A percentile compares a stretch with the other conserved stretches of the same genome.
Conservation (phyloP, 2,329 filamentous ascomycete genomes). For the Phyllosticta paracitricarpa region DNA sequence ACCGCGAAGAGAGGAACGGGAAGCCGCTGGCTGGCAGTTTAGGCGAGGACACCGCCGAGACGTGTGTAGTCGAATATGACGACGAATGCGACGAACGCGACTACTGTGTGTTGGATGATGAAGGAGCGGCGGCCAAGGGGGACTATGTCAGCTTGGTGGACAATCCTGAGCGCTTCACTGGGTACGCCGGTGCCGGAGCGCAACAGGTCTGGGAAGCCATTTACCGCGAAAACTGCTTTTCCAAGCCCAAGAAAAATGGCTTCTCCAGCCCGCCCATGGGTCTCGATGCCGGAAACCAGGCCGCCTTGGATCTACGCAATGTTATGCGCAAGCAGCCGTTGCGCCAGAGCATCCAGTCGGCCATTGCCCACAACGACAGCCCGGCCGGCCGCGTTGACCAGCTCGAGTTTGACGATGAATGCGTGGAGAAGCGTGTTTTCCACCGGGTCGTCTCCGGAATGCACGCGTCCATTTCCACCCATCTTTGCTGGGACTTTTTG, state of each 20-base stretch:
- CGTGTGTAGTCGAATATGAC: conserved; percentile 93
- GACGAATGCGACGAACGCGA: conserved; percentile 95
- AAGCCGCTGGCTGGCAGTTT: conserved; percentile 72
- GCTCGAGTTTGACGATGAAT: conserved; percentile 79
- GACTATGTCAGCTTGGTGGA: conserved; percentile 92
- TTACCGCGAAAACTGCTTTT: conserved; percentile 95
- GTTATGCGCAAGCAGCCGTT: conserved; percentile 52
- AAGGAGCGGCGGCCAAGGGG: conserved; percentile 74
- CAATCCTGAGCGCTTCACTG: conserved; percentile 93
- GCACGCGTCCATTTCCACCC: conserved; percentile 95
- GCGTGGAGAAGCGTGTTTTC: conserved; percentile 97
- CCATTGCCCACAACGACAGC: conserved; percentile 37
- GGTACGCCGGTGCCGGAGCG: conserved; percentile 75
- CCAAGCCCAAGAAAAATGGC: conserved; percentile 34
- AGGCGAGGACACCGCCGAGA: conserved; percentile 82
- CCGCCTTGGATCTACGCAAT: conserved; percentile 50
- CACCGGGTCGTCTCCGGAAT: conserved; percentile 92
- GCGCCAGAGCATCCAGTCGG: conserved; percentile 50
- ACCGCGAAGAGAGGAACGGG: conserved; percentile 60
- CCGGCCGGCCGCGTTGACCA: conserved; percentile 52
- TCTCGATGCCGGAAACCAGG: conserved; percentile 29
- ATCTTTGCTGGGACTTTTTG: conserved; percentile 91
- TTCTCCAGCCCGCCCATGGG: conserved; percentile 11
- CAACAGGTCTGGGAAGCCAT: conserved; percentile 94
- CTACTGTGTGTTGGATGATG: conserved; percentile 93